Evolutionary conservation across 257 asterid species (phyloP).

Genomic region (Datura wrightii): DNA sequence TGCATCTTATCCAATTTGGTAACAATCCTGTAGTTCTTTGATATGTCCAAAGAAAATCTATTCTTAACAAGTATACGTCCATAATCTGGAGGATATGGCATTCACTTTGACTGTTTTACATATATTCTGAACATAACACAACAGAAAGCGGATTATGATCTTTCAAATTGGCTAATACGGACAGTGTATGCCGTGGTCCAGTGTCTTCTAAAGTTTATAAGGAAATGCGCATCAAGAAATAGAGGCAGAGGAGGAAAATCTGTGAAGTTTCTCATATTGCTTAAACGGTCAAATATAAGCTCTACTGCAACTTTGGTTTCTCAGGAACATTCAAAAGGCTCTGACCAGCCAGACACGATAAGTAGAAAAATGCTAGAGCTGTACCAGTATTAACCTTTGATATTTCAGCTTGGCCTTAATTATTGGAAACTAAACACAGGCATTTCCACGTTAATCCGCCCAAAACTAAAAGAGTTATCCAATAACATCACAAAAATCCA

Average conservation of each 20-base stretch:
- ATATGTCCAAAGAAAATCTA: background rate
- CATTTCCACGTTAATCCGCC: conserved; percentile 37
- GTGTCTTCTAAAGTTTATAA: background rate
- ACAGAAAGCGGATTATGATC: background rate
- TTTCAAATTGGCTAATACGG: background rate
- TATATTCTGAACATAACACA: background rate
- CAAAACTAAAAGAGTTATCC: conserved; percentile 33
- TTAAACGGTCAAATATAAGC: conserved; percentile 7
- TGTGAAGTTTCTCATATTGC: conserved; percentile 5
- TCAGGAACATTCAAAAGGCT: conserved; percentile 20
- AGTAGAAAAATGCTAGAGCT: conserved; percentile 39
- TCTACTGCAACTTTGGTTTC: background rate
- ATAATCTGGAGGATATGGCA: no score
- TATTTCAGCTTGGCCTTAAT: conserved; percentile 48
- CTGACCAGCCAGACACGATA: conserved; percentile 34
- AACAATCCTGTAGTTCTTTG: background rate
- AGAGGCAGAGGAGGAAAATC: background rate
- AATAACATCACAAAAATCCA: background rate
- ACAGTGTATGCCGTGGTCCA: background rate
- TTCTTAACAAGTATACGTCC: background rate
- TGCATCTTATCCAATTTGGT: background rate
- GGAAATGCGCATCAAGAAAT: conserved; percentile 17
- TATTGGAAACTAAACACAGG: conserved; percentile 53
- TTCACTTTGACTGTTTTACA: background rate
- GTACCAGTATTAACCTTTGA: conserved; percentile 50